Conservation (phyloP, 129 eudicot genomes). For the Dittrichia graveolens region DNA sequence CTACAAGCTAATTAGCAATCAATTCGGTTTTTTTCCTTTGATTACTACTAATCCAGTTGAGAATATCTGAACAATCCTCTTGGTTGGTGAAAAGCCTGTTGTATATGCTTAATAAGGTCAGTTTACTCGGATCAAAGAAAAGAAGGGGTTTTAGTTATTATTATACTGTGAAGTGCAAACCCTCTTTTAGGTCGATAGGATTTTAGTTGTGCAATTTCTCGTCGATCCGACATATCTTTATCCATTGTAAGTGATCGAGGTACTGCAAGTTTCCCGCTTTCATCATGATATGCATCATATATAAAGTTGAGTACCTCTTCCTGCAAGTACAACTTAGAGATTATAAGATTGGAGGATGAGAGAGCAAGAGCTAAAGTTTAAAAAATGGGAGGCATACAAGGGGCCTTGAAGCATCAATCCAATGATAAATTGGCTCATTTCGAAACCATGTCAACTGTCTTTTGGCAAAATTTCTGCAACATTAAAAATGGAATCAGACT, state of each 20-base stretch:
- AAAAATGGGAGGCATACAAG: constrained; percentile 49
- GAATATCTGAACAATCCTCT: constrained; percentile 67
- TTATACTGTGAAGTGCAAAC: constrained; percentile 32
- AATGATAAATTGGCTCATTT: constrained; percentile 78
- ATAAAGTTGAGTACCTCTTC: constrained; percentile 70
- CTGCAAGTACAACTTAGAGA: constrained; percentile 39
- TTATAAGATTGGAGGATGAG: constrained; percentile 1
- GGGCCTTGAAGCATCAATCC: constrained; percentile 88
- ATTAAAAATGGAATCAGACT: constrained; percentile 14
- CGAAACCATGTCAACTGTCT: constrained; percentile 94
- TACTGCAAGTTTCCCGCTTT: constrained; percentile 45
- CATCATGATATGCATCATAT: constrained; percentile 55
- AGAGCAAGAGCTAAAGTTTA: constrained; percentile 12
- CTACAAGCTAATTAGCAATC: constrained; percentile 36
- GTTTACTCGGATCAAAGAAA: neutral
- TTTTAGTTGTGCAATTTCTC: constrained; percentile 57
- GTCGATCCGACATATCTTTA: constrained; percentile 54
- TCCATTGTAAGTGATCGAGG: constrained; percentile 65
- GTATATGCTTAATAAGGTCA: constrained; percentile 28
- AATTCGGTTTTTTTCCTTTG: constrained; percentile 42
- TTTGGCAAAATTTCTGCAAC: constrained; percentile 81
- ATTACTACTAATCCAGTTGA: constrained; percentile 67
- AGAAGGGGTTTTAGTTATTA: too few species aligned
- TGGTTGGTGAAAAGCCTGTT: constrained; percentile 71
- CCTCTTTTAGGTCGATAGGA: constrained; percentile 74